These are phyloP conservation scores for Leishmania guyanensis DNA, from an alignment of 208 protist genomes.

Conservation along the genomic window DNA sequence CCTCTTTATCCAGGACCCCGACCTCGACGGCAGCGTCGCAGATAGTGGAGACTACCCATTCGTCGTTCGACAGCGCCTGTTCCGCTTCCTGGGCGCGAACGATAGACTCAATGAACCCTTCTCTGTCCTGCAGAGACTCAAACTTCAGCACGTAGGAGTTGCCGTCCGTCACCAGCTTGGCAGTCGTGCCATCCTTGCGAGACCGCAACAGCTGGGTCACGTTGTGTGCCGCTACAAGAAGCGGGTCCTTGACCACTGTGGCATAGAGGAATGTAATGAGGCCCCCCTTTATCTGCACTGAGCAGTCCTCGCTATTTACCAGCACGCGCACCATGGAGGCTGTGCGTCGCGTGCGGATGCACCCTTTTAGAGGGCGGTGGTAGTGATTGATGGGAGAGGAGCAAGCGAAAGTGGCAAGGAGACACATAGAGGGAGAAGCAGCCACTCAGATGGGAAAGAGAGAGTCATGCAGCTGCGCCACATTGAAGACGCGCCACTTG, in stretches of 20 bases:
- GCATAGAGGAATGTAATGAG: constrained; percentile 36
- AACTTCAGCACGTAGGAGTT: constrained; percentile 48
- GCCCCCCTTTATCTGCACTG: constrained; percentile 47
- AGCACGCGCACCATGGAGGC: constrained; percentile 46
- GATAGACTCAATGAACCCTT: constrained; percentile 49
- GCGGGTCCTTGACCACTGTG: not conserved
- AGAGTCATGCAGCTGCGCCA: not conserved
- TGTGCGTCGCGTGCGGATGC: not conserved
- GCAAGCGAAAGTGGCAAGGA: not conserved
- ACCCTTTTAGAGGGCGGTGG: not conserved
- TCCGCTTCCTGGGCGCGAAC: constrained; percentile 34
- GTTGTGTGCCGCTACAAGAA: constrained; percentile 33
- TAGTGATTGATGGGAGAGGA: not conserved
- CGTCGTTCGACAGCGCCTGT: constrained; percentile 31
- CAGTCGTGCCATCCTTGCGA: constrained; percentile 47
- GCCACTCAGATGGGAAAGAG: not conserved
- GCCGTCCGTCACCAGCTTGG: constrained; percentile 46
- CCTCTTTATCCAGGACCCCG: constrained; percentile 50
- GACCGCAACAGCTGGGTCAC: constrained; percentile 76
- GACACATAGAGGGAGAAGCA: not conserved
- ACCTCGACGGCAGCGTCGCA: constrained; percentile 72
- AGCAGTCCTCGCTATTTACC: constrained; percentile 48
- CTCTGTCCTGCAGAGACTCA: constrained; percentile 36
- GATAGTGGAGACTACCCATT: constrained; percentile 65
- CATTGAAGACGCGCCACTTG: not conserved